phyloP scores from a whole-genome alignment of 768 basidiomycete species.

The Tricholoma terreum region DNA sequence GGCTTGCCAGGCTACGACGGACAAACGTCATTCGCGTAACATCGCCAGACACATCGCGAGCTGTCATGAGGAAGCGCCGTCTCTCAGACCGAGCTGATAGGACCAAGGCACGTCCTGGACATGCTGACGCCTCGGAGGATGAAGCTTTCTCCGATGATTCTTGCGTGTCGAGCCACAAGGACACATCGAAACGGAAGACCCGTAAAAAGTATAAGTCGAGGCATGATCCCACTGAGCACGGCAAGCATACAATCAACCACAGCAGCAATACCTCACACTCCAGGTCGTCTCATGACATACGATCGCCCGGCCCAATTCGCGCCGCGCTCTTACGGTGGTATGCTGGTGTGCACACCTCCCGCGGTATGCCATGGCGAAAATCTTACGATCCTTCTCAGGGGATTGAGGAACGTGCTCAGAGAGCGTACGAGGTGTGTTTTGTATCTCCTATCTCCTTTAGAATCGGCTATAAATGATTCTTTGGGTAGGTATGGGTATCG shows the following conservation, averaged over 20 bases:
- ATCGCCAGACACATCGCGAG: background rate
- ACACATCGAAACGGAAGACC: background rate
- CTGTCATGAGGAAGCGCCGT: background rate
- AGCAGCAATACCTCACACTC: slow-evolving; percentile 31
- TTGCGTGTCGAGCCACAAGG: background rate
- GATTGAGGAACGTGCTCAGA: slow-evolving; percentile 65
- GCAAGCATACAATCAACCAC: background rate
- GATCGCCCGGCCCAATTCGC: slow-evolving; percentile 39
- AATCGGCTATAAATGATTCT: background rate
- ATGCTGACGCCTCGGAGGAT: background rate
- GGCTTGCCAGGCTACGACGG: too few relatives aligned
- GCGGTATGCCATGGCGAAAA: slow-evolving; percentile 94
- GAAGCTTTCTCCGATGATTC: background rate
- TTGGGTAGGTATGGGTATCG: slow-evolving; percentile 74
- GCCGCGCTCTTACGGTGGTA: slow-evolving; percentile 69
- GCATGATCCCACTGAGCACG: background rate
- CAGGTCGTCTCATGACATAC: slow-evolving; percentile 47
- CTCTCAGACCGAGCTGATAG: background rate
- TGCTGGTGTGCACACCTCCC: slow-evolving; percentile 53
- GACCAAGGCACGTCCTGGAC: background rate
- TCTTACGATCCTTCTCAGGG: slow-evolving; percentile 53
- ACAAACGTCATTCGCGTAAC: too few relatives aligned
- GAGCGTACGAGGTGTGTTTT: slow-evolving; percentile 80
- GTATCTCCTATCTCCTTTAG: background rate
- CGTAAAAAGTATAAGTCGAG: background rate